Evolutionary conservation across 495 filamentous ascomycete genomes (phyloP).

Genomic region (Eremomyces bilateralis): DNA sequence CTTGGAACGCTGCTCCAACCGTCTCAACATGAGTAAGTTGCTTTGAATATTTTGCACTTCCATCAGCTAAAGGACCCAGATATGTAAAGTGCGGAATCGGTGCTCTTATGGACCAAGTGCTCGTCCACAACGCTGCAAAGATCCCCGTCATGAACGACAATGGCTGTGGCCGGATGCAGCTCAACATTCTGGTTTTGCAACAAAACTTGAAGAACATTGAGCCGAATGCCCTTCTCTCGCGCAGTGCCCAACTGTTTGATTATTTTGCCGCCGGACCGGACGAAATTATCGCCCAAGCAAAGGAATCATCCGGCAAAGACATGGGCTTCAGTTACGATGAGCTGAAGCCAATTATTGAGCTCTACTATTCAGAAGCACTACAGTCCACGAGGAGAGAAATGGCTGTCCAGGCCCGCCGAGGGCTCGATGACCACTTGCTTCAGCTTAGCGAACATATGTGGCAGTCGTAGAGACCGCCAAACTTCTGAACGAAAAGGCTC

Average conservation of each 20-base stretch:
- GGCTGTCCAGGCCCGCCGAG: constrained; percentile 46
- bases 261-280: constrained; percentile 63
- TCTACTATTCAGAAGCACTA: constrained; percentile 68
- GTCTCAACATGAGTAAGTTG: constrained; percentile 21
- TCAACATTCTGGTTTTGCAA: constrained; percentile 83
- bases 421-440: constrained; percentile 51
- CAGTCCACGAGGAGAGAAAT: constrained; percentile 51
- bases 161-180: constrained; percentile 60
- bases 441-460: constrained; percentile 64
- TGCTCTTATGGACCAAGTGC: constrained; percentile 43
- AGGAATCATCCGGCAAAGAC: constrained; percentile 15
- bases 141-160: constrained; percentile 51
- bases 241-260: constrained; percentile 55
- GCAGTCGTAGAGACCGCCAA: no score
- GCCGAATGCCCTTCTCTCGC: constrained; percentile 29
- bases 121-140: constrained; percentile 33
- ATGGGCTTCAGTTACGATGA: constrained; percentile 57
- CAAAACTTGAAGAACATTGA: constrained; percentile 90
- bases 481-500: no score
- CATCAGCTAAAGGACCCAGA: constrained; percentile 8
- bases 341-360: constrained; percentile 58
- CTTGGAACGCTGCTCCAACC: constrained; percentile 43
- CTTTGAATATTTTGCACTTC: constrained; percentile 1
- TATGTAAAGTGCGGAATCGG: constrained; percentile 59
- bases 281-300: constrained; percentile 20